Conservation (phyloP, 192 early-diverging fungal species). For the Rhizophagus prolifer region DNA sequence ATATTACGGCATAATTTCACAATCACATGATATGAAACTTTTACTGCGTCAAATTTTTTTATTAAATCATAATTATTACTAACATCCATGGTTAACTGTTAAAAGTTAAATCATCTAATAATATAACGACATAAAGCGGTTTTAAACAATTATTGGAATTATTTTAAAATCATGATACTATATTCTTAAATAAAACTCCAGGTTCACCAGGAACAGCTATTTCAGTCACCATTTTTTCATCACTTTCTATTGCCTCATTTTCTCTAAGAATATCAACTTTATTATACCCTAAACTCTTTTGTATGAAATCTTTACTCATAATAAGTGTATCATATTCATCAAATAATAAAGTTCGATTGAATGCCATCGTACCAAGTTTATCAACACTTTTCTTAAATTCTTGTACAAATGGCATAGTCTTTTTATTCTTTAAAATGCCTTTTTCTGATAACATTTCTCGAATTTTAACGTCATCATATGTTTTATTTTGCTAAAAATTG, state of each 20-base stretch:
- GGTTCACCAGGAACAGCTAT: constrained; percentile 58
- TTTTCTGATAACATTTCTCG: constrained; percentile 60
- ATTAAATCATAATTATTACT: no score
- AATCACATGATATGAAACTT: no score
- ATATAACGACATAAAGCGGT: no score
- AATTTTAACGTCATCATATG: constrained; percentile 76
- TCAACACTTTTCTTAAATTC: constrained; percentile 84
- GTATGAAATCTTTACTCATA: constrained; percentile 52
- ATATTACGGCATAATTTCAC: no score
- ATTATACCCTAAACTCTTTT: constrained; percentile 58
- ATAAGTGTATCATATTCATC: constrained; percentile 74
- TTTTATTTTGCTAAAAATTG: constrained; percentile 34
- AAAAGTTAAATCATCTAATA: no score
- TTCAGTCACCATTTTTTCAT: constrained; percentile 50
- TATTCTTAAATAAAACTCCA: constrained; percentile 56
- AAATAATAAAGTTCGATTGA: constrained; percentile 81
- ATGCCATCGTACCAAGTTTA: constrained; percentile 62
- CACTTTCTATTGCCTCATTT: constrained; percentile 39
- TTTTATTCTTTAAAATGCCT: constrained; percentile 91
- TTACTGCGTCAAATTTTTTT: no score
- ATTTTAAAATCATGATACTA: no score
- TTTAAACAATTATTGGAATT: no score
- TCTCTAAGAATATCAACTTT: constrained; percentile 49
- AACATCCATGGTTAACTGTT: no score
- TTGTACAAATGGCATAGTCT: constrained; percentile 94